Base-by-base conservation (phyloP, 106 monocot genomes). In the Phalaenopsis equestris region DNA sequence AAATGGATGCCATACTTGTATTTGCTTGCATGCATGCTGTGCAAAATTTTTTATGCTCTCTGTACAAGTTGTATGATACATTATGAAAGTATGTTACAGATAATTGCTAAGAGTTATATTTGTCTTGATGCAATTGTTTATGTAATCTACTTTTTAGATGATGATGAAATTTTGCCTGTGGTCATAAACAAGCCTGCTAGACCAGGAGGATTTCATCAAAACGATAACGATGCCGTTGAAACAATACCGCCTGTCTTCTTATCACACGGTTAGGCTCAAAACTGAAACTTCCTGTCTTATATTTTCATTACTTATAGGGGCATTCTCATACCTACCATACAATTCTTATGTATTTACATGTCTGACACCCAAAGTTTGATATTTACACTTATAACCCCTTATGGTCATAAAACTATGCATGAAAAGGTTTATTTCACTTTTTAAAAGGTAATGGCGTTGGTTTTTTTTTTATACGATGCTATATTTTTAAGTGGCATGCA, bases 241-340 rank as follows among this genome's bases (percentile, higher is more conserved):
- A 19, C 45, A 42, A 74, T 74, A 21, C 41, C 74, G 1, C 74
- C 42, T 42, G 18, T 74, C n/a, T 74, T 45, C 8, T 42, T 43
- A 74, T 8, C 43, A 18, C 74, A 74, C 19, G 74, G 74, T 74
- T 45, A 42, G 74, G 45, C 70, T 70, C 30, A 45, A 74, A 41
- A 74, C n/a, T 5, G 36, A 5, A 74, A 18, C 18, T 17, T 73
- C 1, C 1, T 72, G 42, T 74, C 18, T 45, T 45, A 15, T 19
- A 19, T 74, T n/a, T 42, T 74, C n/a, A 7, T 45, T 42, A 19
- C 12, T 74, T 42, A 19, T 30, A 30, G 30, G 30, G 30, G 30
- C 30, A 30, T 30, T 30, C 30, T 30, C 30, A 30, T 30, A 30
- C 30, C 30, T 30, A 30, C 30, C 30, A 30, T 30, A 30, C 30